Base-by-base conservation (phyloP, 208 protist species). In the Trypanosoma scelopori region DNA sequence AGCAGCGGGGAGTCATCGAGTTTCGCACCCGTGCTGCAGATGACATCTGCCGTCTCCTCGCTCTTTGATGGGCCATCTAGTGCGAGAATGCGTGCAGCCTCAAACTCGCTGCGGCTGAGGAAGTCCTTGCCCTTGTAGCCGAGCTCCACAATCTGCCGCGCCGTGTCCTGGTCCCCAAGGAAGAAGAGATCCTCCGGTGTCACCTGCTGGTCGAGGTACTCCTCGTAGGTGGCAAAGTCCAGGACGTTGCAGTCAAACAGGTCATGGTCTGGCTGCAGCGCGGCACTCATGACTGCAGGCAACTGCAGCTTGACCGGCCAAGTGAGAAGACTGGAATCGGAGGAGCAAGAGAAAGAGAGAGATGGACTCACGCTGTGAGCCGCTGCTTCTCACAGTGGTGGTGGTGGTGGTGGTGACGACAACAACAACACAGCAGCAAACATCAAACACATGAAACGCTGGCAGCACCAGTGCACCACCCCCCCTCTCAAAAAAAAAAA, bases 131-230 rank as follows among this genome's bases (percentile, higher is more conserved):
- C 87, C 48, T 98, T 97, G 79, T 98, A 99, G 39, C 97, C 98
- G 6, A 99, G 87, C 82, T 99, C 98, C 20, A 99, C 97, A 13
- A 99, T 94, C 47, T 89, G 77, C 20, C 98, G 79, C 0, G 97
- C 97, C 1, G 97, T 82, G 55, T 98, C 95, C 43, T 96, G 95
- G 75, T 97, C 87, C 50, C 94, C 89, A 9, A 97, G 78, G 66
- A 92, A 97, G 74, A 91, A 95, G 57, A 97, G 79, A 43, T 96
- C 91, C 57, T 97, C 84, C 43, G 69, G 47, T 30, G 87, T 89
- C 48, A 97, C 87, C 45, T 94, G 84, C 71, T 94, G 79, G 66
- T 96, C 91, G 15, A 96, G 79, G 80, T 97, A 97, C 59, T 97
- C 92, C 65, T 97, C 92, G 65, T 97, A 97, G 15, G 82, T 82